Base-by-base conservation (phyloP, 2,329 filamentous ascomycete genomes). In the Beauveria caledonica region DNA sequence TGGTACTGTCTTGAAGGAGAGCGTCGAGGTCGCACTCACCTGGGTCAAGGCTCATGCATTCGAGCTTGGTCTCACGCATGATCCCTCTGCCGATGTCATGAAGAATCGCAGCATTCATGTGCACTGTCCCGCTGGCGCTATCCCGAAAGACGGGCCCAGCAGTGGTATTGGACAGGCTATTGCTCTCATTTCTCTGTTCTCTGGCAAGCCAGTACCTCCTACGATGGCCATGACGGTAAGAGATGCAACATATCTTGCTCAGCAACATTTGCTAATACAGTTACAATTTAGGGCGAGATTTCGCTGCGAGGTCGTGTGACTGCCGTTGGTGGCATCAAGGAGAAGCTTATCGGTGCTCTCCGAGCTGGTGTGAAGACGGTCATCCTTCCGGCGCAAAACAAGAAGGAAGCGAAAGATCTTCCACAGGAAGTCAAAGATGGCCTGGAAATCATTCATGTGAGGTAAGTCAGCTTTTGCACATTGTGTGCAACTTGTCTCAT, bases 21-120 rank as follows among this genome's bases (percentile, higher is more conserved):
- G 88, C 64, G 94, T 97, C 46, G 93, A 97, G 73, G 94, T 99
- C 21, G 94, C 94, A 11, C 81, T 97, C 39, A 93, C 88, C 17
- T 99, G 94, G 94, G 94, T 99, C 56, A 97, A 97, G 74, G 90
- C 91, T 4, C 93, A 99, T 72, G 92, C 93, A 3, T 97, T 88
- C 69, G 90, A 96, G 69, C 81, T 99, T 13, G 92, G 92, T 10
- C 79, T 99, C 45, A 92, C 90, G 4, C 80, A 86, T 60, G 86
- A 92, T 64, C 88, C 89, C 9, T 85, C 85, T 59, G 89, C 93
- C 66, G 93, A 99, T 72, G 92, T 99, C 69, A 97, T 97, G 92
- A 93, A 94, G 78, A 88, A 89, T 68, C 87, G 94, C 64, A 92
- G 88, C 73, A 88, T 99, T 63, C 94, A 99, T 71, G 92, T 99